These are phyloP conservation scores for Cocos nucifera DNA, from an alignment of 176 grass and related monocot genomes.

Conservation along the genomic window DNA sequence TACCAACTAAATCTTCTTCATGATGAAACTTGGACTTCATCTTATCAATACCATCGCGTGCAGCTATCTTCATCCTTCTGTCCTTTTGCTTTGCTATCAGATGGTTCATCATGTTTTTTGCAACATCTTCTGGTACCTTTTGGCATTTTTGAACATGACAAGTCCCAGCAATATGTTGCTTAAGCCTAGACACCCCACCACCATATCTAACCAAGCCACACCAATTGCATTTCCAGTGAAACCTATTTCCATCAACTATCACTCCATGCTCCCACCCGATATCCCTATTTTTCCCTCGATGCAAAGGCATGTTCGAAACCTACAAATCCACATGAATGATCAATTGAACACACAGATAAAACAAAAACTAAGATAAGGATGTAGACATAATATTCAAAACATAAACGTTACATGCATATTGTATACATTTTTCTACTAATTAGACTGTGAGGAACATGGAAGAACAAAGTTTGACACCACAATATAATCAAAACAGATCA, in stretches of 20 bases:
- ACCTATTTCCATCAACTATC: conserved; percentile 35
- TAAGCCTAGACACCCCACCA: conserved; percentile 89
- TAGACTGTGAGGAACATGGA: too few relatives aligned
- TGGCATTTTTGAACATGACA: conserved; percentile 74
- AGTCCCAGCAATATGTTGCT: conserved; percentile 79
- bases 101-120: conserved; percentile 52
- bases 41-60: background rate
- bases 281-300: conserved; percentile 6
- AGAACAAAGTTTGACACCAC: too few relatives aligned
- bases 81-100: conserved; percentile 44
- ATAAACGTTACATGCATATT: background rate
- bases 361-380: background rate
- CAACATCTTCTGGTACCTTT: conserved; percentile 59
- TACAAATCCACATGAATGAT: conserved; percentile 10
- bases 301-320: background rate
- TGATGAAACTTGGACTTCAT: conserved; percentile 19
- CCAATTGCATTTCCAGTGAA: conserved; percentile 83
- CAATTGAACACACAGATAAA: background rate
- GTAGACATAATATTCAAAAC: background rate
- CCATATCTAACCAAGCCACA: conserved; percentile 71
- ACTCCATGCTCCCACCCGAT: conserved; percentile 15
- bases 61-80: conserved; percentile 9
- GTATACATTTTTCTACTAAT: background rate
- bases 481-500: too few relatives aligned
- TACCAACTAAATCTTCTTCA: conserved; percentile 17